These are phyloP conservation scores for Eimeria necatrix DNA, from an alignment of 169 alveolate species.

Conservation along the genomic window DNA sequence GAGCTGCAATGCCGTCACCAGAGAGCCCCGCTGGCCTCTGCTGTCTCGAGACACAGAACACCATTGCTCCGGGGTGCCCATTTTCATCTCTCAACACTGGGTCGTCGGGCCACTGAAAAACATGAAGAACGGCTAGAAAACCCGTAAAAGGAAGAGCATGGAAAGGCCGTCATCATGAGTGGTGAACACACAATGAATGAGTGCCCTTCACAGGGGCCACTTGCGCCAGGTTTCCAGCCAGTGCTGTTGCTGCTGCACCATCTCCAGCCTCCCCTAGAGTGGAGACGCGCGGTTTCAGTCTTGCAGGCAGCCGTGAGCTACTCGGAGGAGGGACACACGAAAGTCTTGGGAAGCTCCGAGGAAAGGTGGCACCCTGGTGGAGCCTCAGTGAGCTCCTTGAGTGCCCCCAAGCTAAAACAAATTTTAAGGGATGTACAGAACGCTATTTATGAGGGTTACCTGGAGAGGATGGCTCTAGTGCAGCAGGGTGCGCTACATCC, in stretches of 20 bases:
- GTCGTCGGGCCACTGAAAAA: too few relatives aligned
- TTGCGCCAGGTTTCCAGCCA: neutral
- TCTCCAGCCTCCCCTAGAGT: constrained; percentile 5
- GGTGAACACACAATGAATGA: too few relatives aligned
- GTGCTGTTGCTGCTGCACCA: constrained; percentile 8
- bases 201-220: too few relatives aligned
- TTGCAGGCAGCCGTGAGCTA: neutral
- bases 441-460: neutral
- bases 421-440: neutral
- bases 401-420: neutral
- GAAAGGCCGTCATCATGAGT: too few relatives aligned
- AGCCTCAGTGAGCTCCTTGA: neutral
- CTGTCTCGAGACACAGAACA: too few relatives aligned
- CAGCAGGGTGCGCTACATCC: neutral
- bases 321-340: neutral
- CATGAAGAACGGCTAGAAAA: too few relatives aligned
- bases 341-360: neutral
- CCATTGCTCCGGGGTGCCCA: too few relatives aligned
- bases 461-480: neutral
- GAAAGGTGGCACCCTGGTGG: neutral
- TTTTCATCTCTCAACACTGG: too few relatives aligned
- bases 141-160: too few relatives aligned
- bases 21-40: too few relatives aligned
- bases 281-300: neutral
- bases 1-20: too few relatives aligned